Evolutionary conservation across 306 rosid species (phyloP), one percentile per base, ranked within the genome.

Genomic region (Calophaca sinica): DNA sequence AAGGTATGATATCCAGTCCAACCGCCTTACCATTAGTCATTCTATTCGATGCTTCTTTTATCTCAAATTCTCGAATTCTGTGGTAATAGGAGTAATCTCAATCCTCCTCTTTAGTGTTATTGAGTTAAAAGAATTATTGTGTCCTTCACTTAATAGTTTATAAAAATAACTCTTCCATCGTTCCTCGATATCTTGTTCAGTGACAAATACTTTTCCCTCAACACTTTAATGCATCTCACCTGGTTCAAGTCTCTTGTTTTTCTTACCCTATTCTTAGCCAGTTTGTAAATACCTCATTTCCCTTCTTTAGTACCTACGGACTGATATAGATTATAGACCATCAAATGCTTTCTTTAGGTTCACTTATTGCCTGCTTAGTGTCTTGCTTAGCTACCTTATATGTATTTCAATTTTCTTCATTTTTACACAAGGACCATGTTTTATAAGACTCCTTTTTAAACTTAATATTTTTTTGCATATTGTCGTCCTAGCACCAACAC

Each of bases 141-240:
- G 50, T 39, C 49, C 49, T 62, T 38, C 13, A 62, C 7, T 62
- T 14, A 62, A 62, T 14, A 62, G 32, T 15, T 59, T 2, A 39
- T 4, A 20, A 48, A 62, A 49, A 41, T 63, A 62, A 63, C 69
- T 13, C 29, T 62, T 62, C 68, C 46, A 62, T 41, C 31, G 3
- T 38, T 62, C 39, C 48, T 38, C 0, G n/a, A 62, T 36, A 7
- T 32, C 7, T 59, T 60, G 46, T 61, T 35, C 45, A 10, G 3
- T 62, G 29, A 20, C 49, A 33, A 38, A 36, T 13, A 38, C 32
- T 8, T 62, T 38, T 4, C 49, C 49, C 7, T 38, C 49, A 14
- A 8, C 49, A 15, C 32, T 62, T 15, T 62, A 62, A 62, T 36
- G 49, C 32, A 13, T 42, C 33, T 38, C 49, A 39, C 32, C 31